Base-by-base conservation (phyloP, 1,139 yeast species). In the Kurtzmaniella quercitrusa region DNA sequence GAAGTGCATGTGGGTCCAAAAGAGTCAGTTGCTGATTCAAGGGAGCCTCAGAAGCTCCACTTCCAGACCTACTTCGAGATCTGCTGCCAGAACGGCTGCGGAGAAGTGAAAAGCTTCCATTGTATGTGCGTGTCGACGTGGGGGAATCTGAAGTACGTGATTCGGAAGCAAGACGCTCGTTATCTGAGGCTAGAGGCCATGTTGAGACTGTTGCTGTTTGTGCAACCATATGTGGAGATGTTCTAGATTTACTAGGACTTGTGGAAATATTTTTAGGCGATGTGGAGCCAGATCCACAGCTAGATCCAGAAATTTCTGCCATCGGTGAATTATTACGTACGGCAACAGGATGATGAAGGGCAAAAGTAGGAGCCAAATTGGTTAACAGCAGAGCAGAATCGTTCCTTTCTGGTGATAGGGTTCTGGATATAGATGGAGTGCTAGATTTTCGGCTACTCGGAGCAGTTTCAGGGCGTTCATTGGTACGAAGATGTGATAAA, bases 401-500 rank as follows among this genome's bases (percentile, higher is more conserved):
- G 34, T 30, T 30, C 9, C 18, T 30, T 30, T 14, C 34, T 9
- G 18, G 16, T 5, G 34, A 16, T 5, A 30, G 17, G 17, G 34
- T 14, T 5, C 18, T 30, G 15, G 16, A 11, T 12, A 26, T 26
- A 3, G 34, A 8, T 3, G 17, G 34, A 30, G 18, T 18, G 30
- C 30, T 26, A 3, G 30, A 26, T 26, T 26, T 26, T 9, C 34
- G 34, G 6, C 34, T 16, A 14, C 8, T 14, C 3, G 34, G 34
- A 30, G 34, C 18, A 14, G 34, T 30, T 5, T 14, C 18, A 3
- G 34, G 18, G 5, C 34, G n/a, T 11, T 60, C 66, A 44, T 57
- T 58, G 4, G 60, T 48, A 14, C 67, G 51, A 30, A 62, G 50
- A 41, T 53, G 55, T 38, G 46, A 54, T 33, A 59, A 54, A 32